Percentiles rank a stretch among this genome's conserved stretches.
Conservation (phyloP, 169 alveolate species). For the Plasmodium adleri region DNA sequence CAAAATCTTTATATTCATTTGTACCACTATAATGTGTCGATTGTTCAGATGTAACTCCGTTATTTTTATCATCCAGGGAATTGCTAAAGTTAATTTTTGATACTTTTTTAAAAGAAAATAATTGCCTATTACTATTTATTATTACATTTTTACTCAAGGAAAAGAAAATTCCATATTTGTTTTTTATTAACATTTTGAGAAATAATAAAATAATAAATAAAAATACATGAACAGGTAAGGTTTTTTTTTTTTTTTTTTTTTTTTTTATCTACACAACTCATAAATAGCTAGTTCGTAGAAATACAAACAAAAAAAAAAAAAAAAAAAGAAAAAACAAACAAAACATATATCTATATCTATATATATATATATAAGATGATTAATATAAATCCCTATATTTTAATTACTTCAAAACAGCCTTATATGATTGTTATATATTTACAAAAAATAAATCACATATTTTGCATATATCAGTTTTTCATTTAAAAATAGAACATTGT, state of each 20-base stretch:
- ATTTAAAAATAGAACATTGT: too few species aligned
- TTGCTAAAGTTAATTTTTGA: constrained; percentile 38
- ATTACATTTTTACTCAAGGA: constrained; percentile 20
- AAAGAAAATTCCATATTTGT: constrained; percentile 14
- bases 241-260: constrained; percentile 9
- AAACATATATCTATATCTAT: not conserved
- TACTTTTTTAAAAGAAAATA: constrained; percentile 11
- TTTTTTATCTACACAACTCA: not conserved
- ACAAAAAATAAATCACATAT: too few species aligned
- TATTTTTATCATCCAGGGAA: constrained; percentile 26
- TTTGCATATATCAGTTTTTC: too few species aligned
- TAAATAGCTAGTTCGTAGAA: constrained; percentile 36
- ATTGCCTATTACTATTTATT: constrained; percentile 17
- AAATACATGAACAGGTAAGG: constrained; percentile 34
- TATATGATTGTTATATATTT: too few species aligned
- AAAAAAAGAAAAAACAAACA: too few species aligned
- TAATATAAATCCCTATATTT: not conserved
- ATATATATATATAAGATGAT: too few species aligned
- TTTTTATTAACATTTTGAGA: constrained; percentile 38
- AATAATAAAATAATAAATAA: not conserved
- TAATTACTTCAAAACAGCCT: too few species aligned
- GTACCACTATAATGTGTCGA: not conserved
- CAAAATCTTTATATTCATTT: constrained; percentile 54
- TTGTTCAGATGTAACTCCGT: constrained; percentile 11
- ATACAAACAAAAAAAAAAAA: constrained; percentile 19